Evolutionary conservation across 371 early-diverging fungal genomes (phyloP).

Genomic region (Mucor racemosus): DNA sequence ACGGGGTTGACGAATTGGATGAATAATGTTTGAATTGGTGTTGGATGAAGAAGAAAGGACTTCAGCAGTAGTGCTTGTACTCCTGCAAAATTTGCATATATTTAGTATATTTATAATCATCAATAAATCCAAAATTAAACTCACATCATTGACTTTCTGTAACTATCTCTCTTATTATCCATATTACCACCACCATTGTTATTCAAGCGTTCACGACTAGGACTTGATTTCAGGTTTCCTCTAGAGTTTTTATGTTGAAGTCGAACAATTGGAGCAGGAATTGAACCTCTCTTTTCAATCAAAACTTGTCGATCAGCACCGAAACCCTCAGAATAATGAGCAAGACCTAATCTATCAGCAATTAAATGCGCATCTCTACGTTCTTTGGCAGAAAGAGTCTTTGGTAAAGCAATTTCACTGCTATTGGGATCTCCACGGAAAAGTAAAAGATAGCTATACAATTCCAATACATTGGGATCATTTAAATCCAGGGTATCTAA

Average conservation of each 20-base stretch:
- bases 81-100: constrained; percentile 11
- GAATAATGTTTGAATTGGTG: constrained; percentile 29
- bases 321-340: constrained; percentile 61
- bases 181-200: constrained; percentile 5
- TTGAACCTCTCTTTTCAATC: constrained; percentile 41
- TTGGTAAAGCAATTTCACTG: constrained; percentile 64
- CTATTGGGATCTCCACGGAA: constrained; percentile 71
- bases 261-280: constrained; percentile 33
- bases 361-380: constrained; percentile 62
- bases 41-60: not conserved
- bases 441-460: constrained; percentile 70
- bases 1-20: constrained; percentile 66
- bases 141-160: constrained; percentile 44
- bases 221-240: constrained; percentile 29
- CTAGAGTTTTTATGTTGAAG: constrained; percentile 33
- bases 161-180: constrained; percentile 24
- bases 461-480: constrained; percentile 67
- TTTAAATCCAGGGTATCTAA: constrained; percentile 66
- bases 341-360: constrained; percentile 59
- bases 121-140: not conserved
- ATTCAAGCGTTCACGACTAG: constrained; percentile 37
- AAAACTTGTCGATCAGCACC: constrained; percentile 47
- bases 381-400: constrained; percentile 51
- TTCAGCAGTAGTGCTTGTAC: constrained; percentile 26
- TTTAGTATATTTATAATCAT: not conserved